Conservation (phyloP, 1,284 basidiomycete genomes). For the Anthracocystis panici-leucophaei region DNA sequence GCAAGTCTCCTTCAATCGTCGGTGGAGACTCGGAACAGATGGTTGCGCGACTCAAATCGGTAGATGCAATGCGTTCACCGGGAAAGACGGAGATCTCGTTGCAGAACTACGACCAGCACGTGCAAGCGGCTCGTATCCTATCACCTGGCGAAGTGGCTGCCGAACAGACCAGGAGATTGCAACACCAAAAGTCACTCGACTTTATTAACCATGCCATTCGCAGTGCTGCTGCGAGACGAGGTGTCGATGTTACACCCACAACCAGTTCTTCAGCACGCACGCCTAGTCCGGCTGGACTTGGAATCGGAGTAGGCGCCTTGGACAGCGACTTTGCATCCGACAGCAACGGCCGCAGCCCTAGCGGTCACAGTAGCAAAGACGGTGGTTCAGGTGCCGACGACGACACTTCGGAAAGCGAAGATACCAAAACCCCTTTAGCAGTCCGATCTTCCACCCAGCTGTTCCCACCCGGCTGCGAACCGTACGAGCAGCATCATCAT, state of each 20-base stretch:
- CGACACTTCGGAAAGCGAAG: conserved; percentile 23
- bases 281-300: conserved; percentile 56
- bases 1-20: conserved; percentile 3
- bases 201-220: conserved; percentile 69
- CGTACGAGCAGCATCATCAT: conserved; percentile 39
- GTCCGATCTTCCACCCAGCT: conserved; percentile 3
- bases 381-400: conserved; percentile 29
- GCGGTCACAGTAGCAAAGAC: conserved; percentile 31
- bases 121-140: conserved; percentile 22
- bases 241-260: conserved; percentile 31
- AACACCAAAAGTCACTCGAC: conserved; percentile 68
- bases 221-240: conserved; percentile 66
- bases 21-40: conserved; percentile 34
- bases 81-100: conserved; percentile 50
- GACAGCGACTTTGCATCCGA: conserved; percentile 20
- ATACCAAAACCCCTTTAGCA: conserved; percentile 34
- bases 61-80: conserved; percentile 63
- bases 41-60: conserved; percentile 59
- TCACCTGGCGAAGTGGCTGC: conserved; percentile 28
- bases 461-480: conserved; percentile 38
- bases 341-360: conserved; percentile 21
- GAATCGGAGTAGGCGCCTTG: conserved; percentile 55
- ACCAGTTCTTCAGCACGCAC: conserved; percentile 22
- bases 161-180: conserved; percentile 39
- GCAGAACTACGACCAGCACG: conserved; percentile 36